phyloP scores from a whole-genome alignment of 2,329 filamentous ascomycete species.

The Diaporthe destruens region DNA sequence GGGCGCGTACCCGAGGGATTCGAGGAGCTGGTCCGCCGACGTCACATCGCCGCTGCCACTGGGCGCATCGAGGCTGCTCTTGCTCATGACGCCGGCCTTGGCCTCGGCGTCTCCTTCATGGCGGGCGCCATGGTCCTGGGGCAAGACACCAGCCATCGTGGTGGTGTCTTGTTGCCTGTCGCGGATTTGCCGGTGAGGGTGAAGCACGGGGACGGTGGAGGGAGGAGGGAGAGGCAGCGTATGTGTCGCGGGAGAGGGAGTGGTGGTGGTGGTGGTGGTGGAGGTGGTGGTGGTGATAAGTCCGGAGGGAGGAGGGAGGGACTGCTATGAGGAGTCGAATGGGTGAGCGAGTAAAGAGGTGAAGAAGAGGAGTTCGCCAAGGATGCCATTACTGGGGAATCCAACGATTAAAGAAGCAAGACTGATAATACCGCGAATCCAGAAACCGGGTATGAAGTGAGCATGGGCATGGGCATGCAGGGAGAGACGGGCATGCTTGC shows the following conservation, averaged over 20 bases:
- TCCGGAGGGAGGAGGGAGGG: neutral
- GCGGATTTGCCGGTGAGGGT: neutral
- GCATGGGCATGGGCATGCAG: conserved; percentile 17
- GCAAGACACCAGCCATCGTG: conserved; percentile 38
- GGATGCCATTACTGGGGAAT: conserved; percentile 12
- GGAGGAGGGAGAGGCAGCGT: too few species aligned
- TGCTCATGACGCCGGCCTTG: conserved; percentile 24
- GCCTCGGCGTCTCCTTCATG: conserved; percentile 30
- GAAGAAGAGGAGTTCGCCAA: conserved; percentile 19
- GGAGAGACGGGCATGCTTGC: conserved; percentile 14
- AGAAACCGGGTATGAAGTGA: conserved; percentile 13
- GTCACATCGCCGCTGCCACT: conserved; percentile 49
- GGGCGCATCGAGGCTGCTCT: conserved; percentile 40
- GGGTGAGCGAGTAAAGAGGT: conserved; percentile 2
- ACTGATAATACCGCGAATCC: conserved; percentile 8
- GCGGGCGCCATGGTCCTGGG: conserved; percentile 37
- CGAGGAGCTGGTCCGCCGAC: conserved; percentile 72
- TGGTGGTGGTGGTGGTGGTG: neutral
- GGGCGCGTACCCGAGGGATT: conserved; percentile 74
- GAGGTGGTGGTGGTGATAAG: neutral
- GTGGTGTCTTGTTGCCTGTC: neutral
- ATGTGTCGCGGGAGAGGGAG: neutral
- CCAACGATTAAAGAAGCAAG: conserved; percentile 15
- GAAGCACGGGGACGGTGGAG: neutral
- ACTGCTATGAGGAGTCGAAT: neutral